These are phyloP conservation scores for Nasturtium officinale DNA, from an alignment of 345 rosid genomes.

Conservation along the genomic window DNA sequence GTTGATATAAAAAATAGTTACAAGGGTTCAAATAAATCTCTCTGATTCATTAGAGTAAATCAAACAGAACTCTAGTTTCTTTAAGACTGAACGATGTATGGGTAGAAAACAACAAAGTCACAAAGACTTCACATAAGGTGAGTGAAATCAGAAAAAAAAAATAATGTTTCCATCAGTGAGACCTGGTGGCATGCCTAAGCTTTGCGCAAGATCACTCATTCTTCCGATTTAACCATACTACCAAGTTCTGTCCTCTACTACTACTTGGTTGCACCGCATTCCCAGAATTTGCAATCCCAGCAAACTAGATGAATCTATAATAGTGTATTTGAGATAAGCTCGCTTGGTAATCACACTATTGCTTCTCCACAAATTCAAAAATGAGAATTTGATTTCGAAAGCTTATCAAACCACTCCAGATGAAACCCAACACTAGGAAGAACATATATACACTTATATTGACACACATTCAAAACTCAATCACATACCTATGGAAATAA, in stretches of 20 bases:
- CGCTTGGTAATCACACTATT: not conserved
- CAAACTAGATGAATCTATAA: not conserved
- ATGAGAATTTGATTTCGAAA: not conserved
- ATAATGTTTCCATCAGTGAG: constrained; percentile 51
- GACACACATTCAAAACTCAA: not conserved
- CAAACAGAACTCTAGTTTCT: constrained; percentile 24
- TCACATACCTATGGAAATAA: constrained; percentile 3
- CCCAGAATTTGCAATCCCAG: constrained; percentile 44
- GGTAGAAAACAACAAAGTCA: not conserved
- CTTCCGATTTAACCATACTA: constrained; percentile 41
- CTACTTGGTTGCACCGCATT: constrained; percentile 43
- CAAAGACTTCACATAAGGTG: constrained; percentile 21
- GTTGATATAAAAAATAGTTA: constrained; percentile 23
- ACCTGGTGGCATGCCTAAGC: constrained; percentile 93
- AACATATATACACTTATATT: not conserved
- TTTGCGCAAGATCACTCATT: constrained; percentile 89
- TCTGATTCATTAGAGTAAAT: constrained; percentile 5
- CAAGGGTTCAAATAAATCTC: constrained; percentile 19
- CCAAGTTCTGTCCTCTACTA: constrained; percentile 50
- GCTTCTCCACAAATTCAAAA: not conserved
- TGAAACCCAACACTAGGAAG: not conserved
- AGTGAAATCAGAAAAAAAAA: constrained; percentile 3
- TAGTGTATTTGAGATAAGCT: not conserved
- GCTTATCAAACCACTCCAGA: not conserved
- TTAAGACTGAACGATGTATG: constrained; percentile 26